Evolutionary conservation across 306 rosid species (phyloP).

Genomic region (Rosa multiflora): DNA sequence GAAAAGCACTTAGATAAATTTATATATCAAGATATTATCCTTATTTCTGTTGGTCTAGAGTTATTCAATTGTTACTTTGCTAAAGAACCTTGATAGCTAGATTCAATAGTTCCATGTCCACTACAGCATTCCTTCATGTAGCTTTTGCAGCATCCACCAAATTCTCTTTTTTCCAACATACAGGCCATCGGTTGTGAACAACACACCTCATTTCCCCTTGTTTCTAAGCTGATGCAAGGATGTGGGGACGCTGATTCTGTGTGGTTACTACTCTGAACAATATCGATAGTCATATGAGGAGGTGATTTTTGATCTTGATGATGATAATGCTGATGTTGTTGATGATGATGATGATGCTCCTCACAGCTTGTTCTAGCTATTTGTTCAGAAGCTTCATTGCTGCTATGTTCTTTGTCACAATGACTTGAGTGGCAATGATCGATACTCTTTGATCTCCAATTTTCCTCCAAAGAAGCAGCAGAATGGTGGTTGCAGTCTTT

Average conservation of each 20-base stretch:
- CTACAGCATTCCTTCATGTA: conserved; percentile 79
- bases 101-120: conserved; percentile 44
- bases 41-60: conserved; percentile 17
- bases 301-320: conserved; percentile 11
- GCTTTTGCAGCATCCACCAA: conserved; percentile 76
- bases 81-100: conserved; percentile 49
- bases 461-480: conserved; percentile 18
- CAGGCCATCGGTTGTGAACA: conserved; percentile 37
- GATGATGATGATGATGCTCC: conserved; percentile 14
- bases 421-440: conserved; percentile 38
- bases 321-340: conserved; percentile 12
- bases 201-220: conserved; percentile 26
- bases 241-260: conserved; percentile 12
- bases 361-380: conserved; percentile 18
- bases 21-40: neutral
- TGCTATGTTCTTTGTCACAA: conserved; percentile 26
- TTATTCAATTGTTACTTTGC: conserved; percentile 63
- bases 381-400: conserved; percentile 9
- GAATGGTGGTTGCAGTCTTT: conserved; percentile 9
- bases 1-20: conserved; percentile 1
- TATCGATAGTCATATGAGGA: conserved; percentile 34
- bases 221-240: conserved; percentile 6
- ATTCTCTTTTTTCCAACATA: conserved; percentile 52
- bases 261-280: conserved; percentile 18
- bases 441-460: neutral